phyloP scores from a whole-genome alignment of 495 filamentous ascomycete species.

The Talaromyces adpressus region DNA sequence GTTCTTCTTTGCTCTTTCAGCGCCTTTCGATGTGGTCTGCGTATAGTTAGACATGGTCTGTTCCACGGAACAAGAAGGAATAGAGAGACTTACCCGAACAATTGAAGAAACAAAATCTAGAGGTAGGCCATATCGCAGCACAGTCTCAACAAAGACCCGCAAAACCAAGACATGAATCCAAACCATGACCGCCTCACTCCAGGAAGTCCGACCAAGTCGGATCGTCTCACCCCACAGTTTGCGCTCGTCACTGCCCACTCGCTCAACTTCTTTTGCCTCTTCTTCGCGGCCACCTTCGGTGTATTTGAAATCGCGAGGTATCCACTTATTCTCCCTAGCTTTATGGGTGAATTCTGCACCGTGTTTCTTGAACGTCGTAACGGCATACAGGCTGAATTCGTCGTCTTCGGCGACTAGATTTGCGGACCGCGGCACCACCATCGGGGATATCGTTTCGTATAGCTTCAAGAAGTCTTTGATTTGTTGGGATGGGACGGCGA shows the following conservation, averaged over 20 bases:
- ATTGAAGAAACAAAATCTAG: slow-evolving; percentile 79
- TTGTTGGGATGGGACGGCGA: slow-evolving; percentile 72
- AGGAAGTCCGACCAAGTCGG: slow-evolving; percentile 74
- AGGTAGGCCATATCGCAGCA: slow-evolving; percentile 87
- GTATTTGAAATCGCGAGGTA: slow-evolving; percentile 88
- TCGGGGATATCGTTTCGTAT: slow-evolving; percentile 79
- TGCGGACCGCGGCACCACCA: slow-evolving; percentile 87
- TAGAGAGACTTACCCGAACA: slow-evolving; percentile 58
- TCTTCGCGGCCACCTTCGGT: slow-evolving; percentile 81
- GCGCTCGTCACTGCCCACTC: slow-evolving; percentile 69
- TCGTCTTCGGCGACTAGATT: slow-evolving; percentile 69
- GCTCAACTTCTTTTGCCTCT: slow-evolving; percentile 76
- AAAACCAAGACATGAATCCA: slow-evolving; percentile 88
- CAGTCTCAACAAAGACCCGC: slow-evolving; percentile 94
- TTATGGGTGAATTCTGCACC: slow-evolving; percentile 80
- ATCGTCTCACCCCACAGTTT: slow-evolving; percentile 91
- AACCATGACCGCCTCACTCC: slow-evolving; percentile 91
- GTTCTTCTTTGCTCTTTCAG: slow-evolving; percentile 69
- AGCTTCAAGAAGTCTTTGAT: slow-evolving; percentile 80
- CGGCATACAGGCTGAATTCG: slow-evolving; percentile 81
- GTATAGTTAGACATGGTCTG: slow-evolving; percentile 1
- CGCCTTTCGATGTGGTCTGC: slow-evolving; percentile 74
- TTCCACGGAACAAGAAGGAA: background rate
- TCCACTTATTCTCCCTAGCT: slow-evolving; percentile 86
- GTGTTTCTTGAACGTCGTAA: slow-evolving; percentile 89